Evolutionary conservation across 306 rosid species (phyloP).

Genomic region (Quercus variabilis): DNA sequence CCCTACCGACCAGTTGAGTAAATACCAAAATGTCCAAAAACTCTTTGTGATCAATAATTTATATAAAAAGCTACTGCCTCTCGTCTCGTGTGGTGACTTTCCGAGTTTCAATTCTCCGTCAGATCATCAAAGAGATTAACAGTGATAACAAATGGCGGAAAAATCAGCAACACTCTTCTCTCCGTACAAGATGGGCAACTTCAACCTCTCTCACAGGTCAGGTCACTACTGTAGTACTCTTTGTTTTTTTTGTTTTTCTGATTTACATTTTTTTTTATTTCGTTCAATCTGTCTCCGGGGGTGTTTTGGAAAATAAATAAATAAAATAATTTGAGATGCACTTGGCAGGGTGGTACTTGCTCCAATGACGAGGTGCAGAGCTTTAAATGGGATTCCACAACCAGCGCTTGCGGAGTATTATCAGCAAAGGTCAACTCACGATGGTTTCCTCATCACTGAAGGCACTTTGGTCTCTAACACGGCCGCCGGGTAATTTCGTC

Average conservation of each 20-base stretch:
- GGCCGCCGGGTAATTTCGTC: slow-evolving; percentile 45
- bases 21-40: no score
- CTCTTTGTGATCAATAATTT: no score
- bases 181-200: slow-evolving; percentile 50
- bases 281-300: no score
- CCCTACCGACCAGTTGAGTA: no score
- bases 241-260: no score
- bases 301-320: background rate
- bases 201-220: slow-evolving; percentile 56
- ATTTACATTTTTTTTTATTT: no score
- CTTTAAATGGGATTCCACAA: slow-evolving; percentile 41
- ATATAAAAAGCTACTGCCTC: background rate
- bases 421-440: slow-evolving; percentile 44
- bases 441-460: slow-evolving; percentile 51
- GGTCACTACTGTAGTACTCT: background rate
- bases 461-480: slow-evolving; percentile 47
- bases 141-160: slow-evolving; percentile 32
- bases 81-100: no score
- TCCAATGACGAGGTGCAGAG: slow-evolving; percentile 58
- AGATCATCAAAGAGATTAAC: background rate
- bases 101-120: background rate
- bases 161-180: slow-evolving; percentile 45
- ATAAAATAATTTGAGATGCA: background rate
- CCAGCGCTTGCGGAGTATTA: slow-evolving; percentile 43
- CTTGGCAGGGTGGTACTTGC: slow-evolving; percentile 56